Evolutionary conservation across 306 rosid genomes (phyloP), one percentile per base, ranked within the genome.

Genomic region (Luffa aegyptiaca): DNA sequence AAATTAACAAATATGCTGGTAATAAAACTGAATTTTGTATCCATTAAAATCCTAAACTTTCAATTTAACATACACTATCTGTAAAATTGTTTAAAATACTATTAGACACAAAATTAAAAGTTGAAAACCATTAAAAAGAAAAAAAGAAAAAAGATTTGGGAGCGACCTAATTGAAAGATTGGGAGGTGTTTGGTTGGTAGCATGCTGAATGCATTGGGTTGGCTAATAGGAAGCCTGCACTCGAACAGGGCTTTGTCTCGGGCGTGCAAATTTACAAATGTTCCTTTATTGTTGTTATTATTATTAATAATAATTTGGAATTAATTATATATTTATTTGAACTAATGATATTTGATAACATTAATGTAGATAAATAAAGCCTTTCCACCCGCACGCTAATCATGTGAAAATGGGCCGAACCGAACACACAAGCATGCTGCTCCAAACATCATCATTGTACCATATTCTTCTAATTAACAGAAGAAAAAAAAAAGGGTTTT

Each of bases 371-470:
- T 44, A 45, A 71, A 26, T 45, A 44, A 42, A 41, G 75, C 41
- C 11, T 26, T 71, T 71, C 39, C 41, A 46, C 58, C 59, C 77
- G 58, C 77, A 72, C 77, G 59, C 59, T 48, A 8, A 48, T 72
- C 77, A 72, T 72, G 26, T 46, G 56, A 72, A 72, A 48, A 48
- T 72, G 59, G 42, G 77, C 55, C 75, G 75, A 26, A 44, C 55
- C 75, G 75, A 26, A 44, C 75, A 20, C 51, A 72, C 42, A 48
- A 45, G 42, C 77, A 72, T 72, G 77, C 77, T 45, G 12, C 77
- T 46, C 20, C 77, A 8, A 72, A 48, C 77, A 72, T 72, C 39
- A 72, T 72, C 58, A 72, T 72, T 13, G 10, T 64, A 18, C 16
- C 35, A 41, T 42, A 17, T 20, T 70, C 6, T 31, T 45, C 51